Conservation (phyloP, 768 basidiomycete genomes). For the Kwoniella pini region DNA sequence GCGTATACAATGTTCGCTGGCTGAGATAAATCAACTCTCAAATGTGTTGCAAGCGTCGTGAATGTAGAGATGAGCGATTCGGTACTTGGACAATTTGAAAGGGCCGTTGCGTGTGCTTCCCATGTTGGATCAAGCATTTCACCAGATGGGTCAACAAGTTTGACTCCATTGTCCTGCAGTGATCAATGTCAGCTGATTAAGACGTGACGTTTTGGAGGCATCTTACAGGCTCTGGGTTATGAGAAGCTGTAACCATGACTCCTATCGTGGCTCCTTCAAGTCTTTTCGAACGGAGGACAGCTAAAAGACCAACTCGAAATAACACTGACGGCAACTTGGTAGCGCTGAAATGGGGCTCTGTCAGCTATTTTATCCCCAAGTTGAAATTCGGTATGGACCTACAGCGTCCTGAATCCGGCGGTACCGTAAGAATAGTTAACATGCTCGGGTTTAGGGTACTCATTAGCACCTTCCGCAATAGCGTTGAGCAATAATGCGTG, state of each 20-base stretch:
- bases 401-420: conserved; percentile 91
- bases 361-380: background rate
- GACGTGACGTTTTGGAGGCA: background rate
- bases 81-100: conserved; percentile 79
- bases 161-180: conserved; percentile 94
- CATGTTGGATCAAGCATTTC: conserved; percentile 95
- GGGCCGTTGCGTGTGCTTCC: conserved; percentile 80
- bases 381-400: background rate
- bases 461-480: conserved; percentile 41
- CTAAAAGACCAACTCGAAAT: conserved; percentile 87
- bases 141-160: conserved; percentile 93
- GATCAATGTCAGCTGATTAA: background rate
- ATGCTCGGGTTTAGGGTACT: conserved; percentile 69
- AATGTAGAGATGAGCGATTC: conserved; percentile 71
- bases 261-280: conserved; percentile 90
- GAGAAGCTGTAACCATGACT: conserved; percentile 99
- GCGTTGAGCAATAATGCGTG: conserved; percentile 34
- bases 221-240: conserved; percentile 90
- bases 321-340: conserved; percentile 77
- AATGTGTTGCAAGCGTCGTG: conserved; percentile 62
- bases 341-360: conserved; percentile 30
- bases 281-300: conserved; percentile 84
- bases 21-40: conserved; percentile 74
- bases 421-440: conserved; percentile 85
- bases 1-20: conserved; percentile 86